phyloP scores from a whole-genome alignment of 2,329 filamentous ascomycete genomes.

The Diaporthe aspalathi region DNA sequence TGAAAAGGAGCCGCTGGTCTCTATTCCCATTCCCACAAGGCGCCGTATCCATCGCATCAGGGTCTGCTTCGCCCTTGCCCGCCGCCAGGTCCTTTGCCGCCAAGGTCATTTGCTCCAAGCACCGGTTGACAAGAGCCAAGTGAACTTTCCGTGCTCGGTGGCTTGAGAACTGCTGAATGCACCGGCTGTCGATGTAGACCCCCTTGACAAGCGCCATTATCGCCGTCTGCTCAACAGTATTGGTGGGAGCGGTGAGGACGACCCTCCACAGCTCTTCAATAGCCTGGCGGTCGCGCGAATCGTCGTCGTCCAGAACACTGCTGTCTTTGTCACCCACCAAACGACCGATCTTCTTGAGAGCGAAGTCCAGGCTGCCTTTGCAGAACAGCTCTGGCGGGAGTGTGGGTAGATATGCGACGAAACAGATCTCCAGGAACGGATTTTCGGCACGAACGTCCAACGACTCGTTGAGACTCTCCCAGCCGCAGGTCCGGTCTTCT shows the following conservation, averaged over 20 bases:
- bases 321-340: constrained; percentile 58
- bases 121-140: constrained; percentile 77
- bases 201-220: constrained; percentile 76
- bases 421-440: constrained; percentile 65
- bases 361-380: constrained; percentile 71
- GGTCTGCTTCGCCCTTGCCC: constrained; percentile 51
- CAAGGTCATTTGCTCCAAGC: constrained; percentile 74
- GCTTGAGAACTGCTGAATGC: constrained; percentile 62
- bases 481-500: constrained; percentile 73
- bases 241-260: constrained; percentile 74
- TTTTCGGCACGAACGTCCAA: constrained; percentile 61
- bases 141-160: constrained; percentile 69
- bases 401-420: constrained; percentile 66
- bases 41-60: constrained; percentile 65
- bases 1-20: constrained; percentile 72
- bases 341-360: constrained; percentile 62
- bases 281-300: constrained; percentile 63
- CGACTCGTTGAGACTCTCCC: constrained; percentile 71
- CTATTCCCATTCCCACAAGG: constrained; percentile 51
- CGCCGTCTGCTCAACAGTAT: constrained; percentile 74
- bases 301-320: constrained; percentile 59
- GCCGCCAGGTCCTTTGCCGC: constrained; percentile 68
- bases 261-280: constrained; percentile 86
- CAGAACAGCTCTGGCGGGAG: constrained; percentile 71
- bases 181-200: constrained; percentile 73